These are phyloP conservation scores for Colletotrichum orchidophilum DNA, from an alignment of 2,329 filamentous ascomycete species.

Conservation along the genomic window DNA sequence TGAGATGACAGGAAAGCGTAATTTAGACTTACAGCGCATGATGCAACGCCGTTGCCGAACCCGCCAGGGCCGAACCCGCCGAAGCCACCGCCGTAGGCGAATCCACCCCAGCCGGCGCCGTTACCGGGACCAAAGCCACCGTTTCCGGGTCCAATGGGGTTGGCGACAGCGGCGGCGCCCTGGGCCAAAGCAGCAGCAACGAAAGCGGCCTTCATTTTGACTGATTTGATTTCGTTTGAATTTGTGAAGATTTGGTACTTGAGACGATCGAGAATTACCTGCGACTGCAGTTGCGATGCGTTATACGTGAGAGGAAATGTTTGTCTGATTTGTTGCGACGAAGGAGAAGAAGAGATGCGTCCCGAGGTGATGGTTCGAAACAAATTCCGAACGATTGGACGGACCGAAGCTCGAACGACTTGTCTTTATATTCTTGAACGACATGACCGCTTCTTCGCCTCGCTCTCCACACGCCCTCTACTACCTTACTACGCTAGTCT, in stretches of 20 bases:
- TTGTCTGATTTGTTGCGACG: constrained; percentile 13
- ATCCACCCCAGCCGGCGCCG: constrained; percentile 20
- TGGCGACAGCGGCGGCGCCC: constrained; percentile 21
- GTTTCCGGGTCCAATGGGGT: constrained; percentile 17
- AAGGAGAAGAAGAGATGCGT: constrained; percentile 18
- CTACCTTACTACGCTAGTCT: background rate
- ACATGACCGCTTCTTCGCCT: constrained; percentile 4
- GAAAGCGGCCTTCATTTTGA: constrained; percentile 31
- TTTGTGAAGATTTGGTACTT: background rate
- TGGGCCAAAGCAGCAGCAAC: constrained; percentile 27
- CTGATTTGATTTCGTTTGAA: background rate
- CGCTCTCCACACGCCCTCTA: background rate
- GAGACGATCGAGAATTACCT: background rate
- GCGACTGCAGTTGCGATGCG: background rate
- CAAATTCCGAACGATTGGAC: background rate
- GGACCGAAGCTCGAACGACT: constrained; percentile 17
- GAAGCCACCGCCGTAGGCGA: constrained; percentile 13
- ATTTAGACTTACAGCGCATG: constrained; percentile 24
- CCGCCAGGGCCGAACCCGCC: constrained; percentile 27
- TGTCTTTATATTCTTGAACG: constrained; percentile 22
- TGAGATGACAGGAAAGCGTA: background rate
- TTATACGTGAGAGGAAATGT: too few relatives aligned
- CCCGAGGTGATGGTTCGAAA: constrained; percentile 17
- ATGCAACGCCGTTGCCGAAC: constrained; percentile 10
- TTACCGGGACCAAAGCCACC: constrained; percentile 24